phyloP scores from a whole-genome alignment of 495 filamentous ascomycete genomes.

The Trichoderma virens region DNA sequence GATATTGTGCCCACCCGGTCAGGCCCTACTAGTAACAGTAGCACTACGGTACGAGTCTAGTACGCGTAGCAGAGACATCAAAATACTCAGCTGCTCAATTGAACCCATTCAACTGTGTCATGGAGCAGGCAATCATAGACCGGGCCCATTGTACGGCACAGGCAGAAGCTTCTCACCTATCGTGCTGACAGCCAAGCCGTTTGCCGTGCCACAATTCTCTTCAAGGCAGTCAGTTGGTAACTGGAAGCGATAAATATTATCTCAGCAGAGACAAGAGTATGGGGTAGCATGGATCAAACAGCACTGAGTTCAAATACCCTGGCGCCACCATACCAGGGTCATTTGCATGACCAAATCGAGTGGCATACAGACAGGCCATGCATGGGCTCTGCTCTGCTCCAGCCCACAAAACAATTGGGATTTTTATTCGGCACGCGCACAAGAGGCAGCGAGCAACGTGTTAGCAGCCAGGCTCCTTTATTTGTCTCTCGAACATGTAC shows the following conservation, averaged over 20 bases:
- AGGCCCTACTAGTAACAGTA: background rate
- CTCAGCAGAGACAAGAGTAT: background rate
- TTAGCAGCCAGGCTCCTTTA: background rate
- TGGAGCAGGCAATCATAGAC: background rate
- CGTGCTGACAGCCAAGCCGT: background rate
- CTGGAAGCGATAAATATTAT: too few relatives aligned
- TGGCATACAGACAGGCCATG: background rate
- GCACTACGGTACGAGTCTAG: too few relatives aligned
- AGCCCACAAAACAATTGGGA: background rate
- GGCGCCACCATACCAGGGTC: background rate
- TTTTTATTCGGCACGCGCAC: background rate
- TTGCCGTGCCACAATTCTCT: background rate
- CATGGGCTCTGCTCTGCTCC: background rate
- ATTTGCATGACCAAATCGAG: conserved; percentile 1
- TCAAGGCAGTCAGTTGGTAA: background rate
- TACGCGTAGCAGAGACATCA: too few relatives aligned
- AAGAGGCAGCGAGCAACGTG: background rate
- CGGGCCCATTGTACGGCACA: background rate
- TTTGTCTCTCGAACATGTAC: background rate
- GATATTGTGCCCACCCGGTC: background rate
- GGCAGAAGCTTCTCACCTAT: background rate
- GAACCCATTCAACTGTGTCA: background rate
- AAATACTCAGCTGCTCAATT: background rate
- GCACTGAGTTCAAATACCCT: background rate
- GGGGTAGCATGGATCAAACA: conserved; percentile 8